Base-by-base conservation (phyloP, 805 yeast species). In the Metschnikowia continentalis region DNA sequence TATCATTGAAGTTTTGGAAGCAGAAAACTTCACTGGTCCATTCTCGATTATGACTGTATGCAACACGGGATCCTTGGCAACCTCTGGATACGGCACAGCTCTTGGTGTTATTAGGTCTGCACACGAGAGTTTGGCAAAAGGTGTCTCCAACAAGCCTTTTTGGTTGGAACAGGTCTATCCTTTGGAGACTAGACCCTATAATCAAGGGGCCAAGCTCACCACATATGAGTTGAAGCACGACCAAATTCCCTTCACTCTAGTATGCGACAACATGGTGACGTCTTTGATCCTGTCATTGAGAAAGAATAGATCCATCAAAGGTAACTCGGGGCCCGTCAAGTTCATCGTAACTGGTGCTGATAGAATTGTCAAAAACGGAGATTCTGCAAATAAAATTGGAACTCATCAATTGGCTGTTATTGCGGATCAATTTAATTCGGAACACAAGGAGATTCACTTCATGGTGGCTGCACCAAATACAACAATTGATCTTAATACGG, bases 1-100 rank as follows among this genome's bases (percentile, higher is more conserved):
- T 72, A 82, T 89, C 48, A 58, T 66, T 30, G 64, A 78, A 1
- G 64, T 68, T 23, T 69, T 86, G 56, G 59, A 64, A 17, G 55
- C 67, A 15, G 80, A 83, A 54, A 69, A 74, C 4, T 83, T 80
- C 59, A 63, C 67, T 17, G 89, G 86, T 11, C 84, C 85, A 4
- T 84, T 90, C 63, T 81, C 95, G 1, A 91, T 90, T 3, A 70
- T 94, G 64, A 92, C 98, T 1, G 88, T 94, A 50, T 92, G 99
- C 69, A 92, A 92, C 69, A 92, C 99, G 0, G 99, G 99, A 0
- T 89, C 97, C 0, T 74, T 92, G 52, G 99, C 99, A 1, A 92
- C 99, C 1, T 89, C 98, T 3, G 98, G 98, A 2, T 92, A 90
- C 65, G 99, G 99, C 32, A 92, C 99, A 5, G 98, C 98, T 0